Evolutionary conservation across 2,329 filamentous ascomycete species (phyloP).

Genomic region (Aspergillus brasiliensis): DNA sequence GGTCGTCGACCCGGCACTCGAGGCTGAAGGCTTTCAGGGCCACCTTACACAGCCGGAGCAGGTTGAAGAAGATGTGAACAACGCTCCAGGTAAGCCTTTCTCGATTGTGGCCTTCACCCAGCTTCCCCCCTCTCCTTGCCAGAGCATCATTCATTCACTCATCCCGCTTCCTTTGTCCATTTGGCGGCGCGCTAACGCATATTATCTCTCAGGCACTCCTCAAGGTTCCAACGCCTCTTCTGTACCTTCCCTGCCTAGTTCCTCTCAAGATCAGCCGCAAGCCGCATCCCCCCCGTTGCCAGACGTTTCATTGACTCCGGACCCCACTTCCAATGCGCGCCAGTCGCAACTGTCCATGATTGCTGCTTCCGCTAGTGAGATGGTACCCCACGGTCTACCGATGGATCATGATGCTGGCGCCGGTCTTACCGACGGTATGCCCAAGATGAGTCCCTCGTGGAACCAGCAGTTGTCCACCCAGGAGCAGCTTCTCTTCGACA

Average conservation of each 20-base stretch:
- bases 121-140: not conserved
- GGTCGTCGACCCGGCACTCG: slow-evolving; percentile 46
- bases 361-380: slow-evolving; percentile 50
- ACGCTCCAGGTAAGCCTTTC: slow-evolving; percentile 24
- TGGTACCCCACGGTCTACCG: slow-evolving; percentile 43
- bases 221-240: slow-evolving; percentile 32
- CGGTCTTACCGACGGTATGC: slow-evolving; percentile 30
- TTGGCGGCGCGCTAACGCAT: slow-evolving; percentile 19
- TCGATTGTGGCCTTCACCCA: not conserved
- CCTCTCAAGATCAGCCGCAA: slow-evolving; percentile 33
- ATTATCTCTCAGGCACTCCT: slow-evolving; percentile 27
- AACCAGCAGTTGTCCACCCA: slow-evolving; percentile 41
- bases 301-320: slow-evolving; percentile 37
- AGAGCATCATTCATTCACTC: not conserved
- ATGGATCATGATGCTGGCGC: slow-evolving; percentile 37
- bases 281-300: slow-evolving; percentile 39
- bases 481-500: slow-evolving; percentile 44
- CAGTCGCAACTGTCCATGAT: slow-evolving; percentile 50
- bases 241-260: slow-evolving; percentile 36
- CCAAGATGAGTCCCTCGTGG: slow-evolving; percentile 35
- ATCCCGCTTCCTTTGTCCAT: not conserved
- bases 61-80: slow-evolving; percentile 30
- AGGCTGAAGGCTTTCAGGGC: slow-evolving; percentile 43
- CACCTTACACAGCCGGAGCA: slow-evolving; percentile 31
- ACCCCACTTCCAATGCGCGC: slow-evolving; percentile 39